Evolutionary conservation across 352 stramenopile species (phyloP), one percentile per base, ranked within the genome.

Genomic region (Halophytophthora batemanensis): DNA sequence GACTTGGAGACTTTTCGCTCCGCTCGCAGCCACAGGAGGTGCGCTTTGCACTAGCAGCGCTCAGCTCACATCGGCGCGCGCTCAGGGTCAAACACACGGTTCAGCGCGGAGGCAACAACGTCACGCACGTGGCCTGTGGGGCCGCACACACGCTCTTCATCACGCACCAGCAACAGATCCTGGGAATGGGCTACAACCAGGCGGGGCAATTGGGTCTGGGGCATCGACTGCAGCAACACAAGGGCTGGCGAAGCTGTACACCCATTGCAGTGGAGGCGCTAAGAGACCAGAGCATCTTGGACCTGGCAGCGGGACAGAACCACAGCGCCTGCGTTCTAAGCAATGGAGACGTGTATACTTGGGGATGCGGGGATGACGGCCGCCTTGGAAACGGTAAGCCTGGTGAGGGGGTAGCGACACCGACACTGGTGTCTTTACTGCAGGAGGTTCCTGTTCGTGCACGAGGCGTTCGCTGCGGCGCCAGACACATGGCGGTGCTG

Each of bases 111-210:
- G 70, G 65, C 0, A 75, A 73, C 35, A 85, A 86, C 36, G 79
- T 89, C 21, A 90, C 77, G 0, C 77, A 84, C 15, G 75, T 82
- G 1, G 77, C 74, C 1, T 90, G 79, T 48, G 79, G 82, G 23
- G 71, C 78, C 11, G 78, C 64, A 25, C 81, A 92, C 52, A 89
- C 78, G 47, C 69, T 89, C 14, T 82, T 89, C 35, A 74, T 90
- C 19, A 87, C 73, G n/a, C 70, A 90, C 37, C 75, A 87, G 48
- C 78, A 90, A 45, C 77, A 84, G 37, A 62, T 92, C n/a, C 54
- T 87, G 6, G 62, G 72, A 5, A 88, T 92, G 76, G 81, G 81
- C 1, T 86, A 89, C 63, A 92, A 92, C 52, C 78, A 92, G 51
- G 81, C 78, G 0, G 81, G 81, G 0, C 81, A 92, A 39, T 61